phyloP scores from a whole-genome alignment of 495 filamentous ascomycete genomes.

The Lasiosphaeria ovina region DNA sequence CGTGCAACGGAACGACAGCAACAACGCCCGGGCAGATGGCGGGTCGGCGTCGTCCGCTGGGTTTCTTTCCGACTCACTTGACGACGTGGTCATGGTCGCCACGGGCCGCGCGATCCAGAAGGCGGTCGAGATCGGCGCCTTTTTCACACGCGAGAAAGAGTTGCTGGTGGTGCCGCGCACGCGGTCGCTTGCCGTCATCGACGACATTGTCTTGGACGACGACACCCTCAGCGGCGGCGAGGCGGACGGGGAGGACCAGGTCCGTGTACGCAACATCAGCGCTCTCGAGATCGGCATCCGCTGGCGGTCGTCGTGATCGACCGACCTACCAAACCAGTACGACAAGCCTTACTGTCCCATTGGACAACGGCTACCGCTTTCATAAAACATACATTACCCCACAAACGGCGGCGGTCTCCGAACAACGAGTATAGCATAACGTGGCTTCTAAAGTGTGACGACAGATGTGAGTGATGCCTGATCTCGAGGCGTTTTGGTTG shows the following conservation, averaged over 20 bases:
- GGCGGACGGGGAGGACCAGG: conserved; percentile 53
- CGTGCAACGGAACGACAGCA: not conserved
- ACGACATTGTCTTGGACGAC: conserved; percentile 57
- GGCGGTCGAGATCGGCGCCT: conserved; percentile 60
- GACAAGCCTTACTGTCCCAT: no score
- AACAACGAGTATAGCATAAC: no score
- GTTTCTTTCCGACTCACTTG: conserved; percentile 20
- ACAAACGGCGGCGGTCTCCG: no score
- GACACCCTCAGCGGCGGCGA: conserved; percentile 44
- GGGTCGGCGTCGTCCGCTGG: not conserved
- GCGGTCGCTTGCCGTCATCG: conserved; percentile 64
- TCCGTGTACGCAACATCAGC: conserved; percentile 55
- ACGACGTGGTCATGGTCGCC: conserved; percentile 70
- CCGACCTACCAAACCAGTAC: not conserved
- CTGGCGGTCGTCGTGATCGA: conserved; percentile 7
- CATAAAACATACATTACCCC: no score
- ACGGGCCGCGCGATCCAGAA: conserved; percentile 78
- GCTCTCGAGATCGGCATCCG: conserved; percentile 34
- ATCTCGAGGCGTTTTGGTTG: no score
- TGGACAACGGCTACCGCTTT: no score
- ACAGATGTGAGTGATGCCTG: no score
- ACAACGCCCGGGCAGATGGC: not conserved
- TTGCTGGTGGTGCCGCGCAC: conserved; percentile 58
- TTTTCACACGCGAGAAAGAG: conserved; percentile 60
- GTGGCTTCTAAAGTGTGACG: no score